Conservation (phyloP, 129 eudicot genomes). For the Centaurea solstitialis region DNA sequence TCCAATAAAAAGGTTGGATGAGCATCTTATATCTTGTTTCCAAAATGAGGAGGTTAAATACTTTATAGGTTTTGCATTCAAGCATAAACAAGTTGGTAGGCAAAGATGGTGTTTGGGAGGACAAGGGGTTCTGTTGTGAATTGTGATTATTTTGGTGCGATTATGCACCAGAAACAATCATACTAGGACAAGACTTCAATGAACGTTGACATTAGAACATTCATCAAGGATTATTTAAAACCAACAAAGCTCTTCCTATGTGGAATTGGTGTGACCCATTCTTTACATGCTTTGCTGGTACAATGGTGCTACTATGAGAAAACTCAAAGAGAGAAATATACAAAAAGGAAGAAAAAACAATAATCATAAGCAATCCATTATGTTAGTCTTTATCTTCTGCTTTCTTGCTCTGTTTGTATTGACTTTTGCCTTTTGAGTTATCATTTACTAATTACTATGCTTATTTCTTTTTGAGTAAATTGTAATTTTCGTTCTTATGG, state of each 20-base stretch:
- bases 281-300: background rate
- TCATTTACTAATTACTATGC: background rate
- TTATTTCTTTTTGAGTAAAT: background rate
- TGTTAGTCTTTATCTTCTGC: background rate
- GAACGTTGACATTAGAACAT: background rate
- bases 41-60: background rate
- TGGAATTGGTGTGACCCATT: background rate
- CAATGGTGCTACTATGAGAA: conserved; percentile 5
- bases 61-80: background rate
- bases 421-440: background rate
- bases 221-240: background rate
- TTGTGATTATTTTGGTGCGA: background rate
- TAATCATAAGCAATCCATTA: background rate
- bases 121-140: background rate
- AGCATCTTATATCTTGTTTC: background rate
- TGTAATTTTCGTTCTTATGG: too few species aligned
- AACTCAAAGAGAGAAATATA: background rate
- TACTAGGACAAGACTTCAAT: background rate
- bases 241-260: background rate
- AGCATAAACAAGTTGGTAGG: conserved; percentile 12
- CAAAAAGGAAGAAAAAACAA: background rate
- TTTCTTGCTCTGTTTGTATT: background rate
- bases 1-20: background rate
- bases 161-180: background rate
- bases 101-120: background rate